These are phyloP conservation scores for Rhynchospora tenuis DNA, from an alignment of 176 grass and related monocot genomes.

Conservation along the genomic window DNA sequence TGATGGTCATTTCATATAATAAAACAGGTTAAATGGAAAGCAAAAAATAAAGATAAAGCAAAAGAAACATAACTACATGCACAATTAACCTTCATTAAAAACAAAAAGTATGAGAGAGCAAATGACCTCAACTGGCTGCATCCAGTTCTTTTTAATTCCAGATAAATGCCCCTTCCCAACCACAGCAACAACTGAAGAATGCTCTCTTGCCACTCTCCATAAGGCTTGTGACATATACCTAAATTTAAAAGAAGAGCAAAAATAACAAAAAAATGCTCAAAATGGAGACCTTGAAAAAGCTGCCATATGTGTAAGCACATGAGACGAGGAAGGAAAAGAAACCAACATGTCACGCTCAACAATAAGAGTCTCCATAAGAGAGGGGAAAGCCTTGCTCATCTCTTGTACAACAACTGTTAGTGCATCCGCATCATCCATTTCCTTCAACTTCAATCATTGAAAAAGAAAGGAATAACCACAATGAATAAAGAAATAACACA, in stretches of 20 bases:
- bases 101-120: not conserved
- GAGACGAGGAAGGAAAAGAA: constrained; percentile 7
- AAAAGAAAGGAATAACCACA: not conserved
- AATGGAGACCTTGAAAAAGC: not conserved
- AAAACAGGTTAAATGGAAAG: not conserved
- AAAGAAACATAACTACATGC: not conserved
- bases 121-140: constrained; percentile 71
- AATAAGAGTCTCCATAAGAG: constrained; percentile 79
- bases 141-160: constrained; percentile 90
- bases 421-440: constrained; percentile 93
- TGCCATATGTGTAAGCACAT: not conserved
- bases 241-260: constrained; percentile 2
- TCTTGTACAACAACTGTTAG: constrained; percentile 89
- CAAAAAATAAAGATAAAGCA: not conserved
- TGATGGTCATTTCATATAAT: not conserved
- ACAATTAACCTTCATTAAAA: not conserved
- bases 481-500: constrained; percentile 4
- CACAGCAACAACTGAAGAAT: constrained; percentile 88
- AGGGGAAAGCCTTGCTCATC: constrained; percentile 93
- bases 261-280: not conserved
- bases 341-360: constrained; percentile 87
- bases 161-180: constrained; percentile 89
- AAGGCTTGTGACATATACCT: constrained; percentile 93
- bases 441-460: constrained; percentile 58
- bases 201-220: constrained; percentile 57